A percentile compares a stretch with the other conserved stretches of the same genome.
These are phyloP conservation scores for Lodderomyces metapsilosis DNA, from an alignment of 1,139 yeast genomes.

Conservation along the genomic window DNA sequence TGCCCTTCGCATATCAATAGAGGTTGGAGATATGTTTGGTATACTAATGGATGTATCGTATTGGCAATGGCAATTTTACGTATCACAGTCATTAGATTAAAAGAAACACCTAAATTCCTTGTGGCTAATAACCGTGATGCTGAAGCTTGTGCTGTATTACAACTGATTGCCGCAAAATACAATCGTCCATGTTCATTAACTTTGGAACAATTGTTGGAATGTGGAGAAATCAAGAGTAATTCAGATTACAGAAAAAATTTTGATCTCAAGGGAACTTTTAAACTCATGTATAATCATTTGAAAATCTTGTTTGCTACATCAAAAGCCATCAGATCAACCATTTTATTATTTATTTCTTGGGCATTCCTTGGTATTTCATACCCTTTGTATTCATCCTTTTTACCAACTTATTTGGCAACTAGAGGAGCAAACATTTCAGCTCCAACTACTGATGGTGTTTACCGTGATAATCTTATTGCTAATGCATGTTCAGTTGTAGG, in stretches of 20 bases:
- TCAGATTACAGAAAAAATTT: conserved; percentile 22
- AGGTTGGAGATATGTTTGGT: conserved; percentile 64
- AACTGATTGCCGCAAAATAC: conserved; percentile 40
- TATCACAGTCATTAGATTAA: conserved; percentile 44
- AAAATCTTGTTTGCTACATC: conserved; percentile 26
- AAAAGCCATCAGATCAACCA: conserved; percentile 26
- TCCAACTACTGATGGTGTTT: conserved; percentile 24
- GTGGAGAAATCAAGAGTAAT: conserved; percentile 40
- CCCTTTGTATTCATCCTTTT: conserved; percentile 39
- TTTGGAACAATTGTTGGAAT: conserved; percentile 40
- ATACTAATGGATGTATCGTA: conserved; percentile 53
- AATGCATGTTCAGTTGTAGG: conserved; percentile 31
- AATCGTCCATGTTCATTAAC: conserved; percentile 43
- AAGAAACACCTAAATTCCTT: conserved; percentile 59
- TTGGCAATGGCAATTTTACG: conserved; percentile 47
- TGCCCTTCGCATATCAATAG: conserved; percentile 49
- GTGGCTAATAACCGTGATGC: conserved; percentile 52
- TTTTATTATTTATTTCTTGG: conserved; percentile 34
- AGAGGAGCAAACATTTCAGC: conserved; percentile 39
- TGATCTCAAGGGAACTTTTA: conserved; percentile 19
- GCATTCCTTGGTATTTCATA: conserved; percentile 37
- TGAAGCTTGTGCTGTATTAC: conserved; percentile 42
- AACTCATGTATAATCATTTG: conserved; percentile 23
- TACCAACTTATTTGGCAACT: conserved; percentile 36
- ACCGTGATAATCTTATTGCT: conserved; percentile 30